Evolutionary conservation across 495 filamentous ascomycete genomes (phyloP).

Genomic region (Aspergillus conjunctus): DNA sequence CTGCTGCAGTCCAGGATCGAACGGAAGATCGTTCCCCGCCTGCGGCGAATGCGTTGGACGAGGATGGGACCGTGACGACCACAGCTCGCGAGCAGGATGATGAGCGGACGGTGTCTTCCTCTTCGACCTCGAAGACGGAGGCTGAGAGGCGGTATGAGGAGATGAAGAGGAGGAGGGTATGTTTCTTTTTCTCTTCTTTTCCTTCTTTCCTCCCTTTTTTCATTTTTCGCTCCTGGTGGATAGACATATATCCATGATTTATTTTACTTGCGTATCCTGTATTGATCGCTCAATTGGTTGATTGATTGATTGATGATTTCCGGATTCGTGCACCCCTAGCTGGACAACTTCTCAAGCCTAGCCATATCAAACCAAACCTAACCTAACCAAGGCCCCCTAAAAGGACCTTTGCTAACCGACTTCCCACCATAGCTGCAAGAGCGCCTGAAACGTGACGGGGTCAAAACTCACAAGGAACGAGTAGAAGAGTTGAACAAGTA

Average conservation of each 20-base stretch:
- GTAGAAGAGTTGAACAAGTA: slow-evolving; percentile 97
- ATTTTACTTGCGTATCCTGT: background rate
- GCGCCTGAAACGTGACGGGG: slow-evolving; percentile 75
- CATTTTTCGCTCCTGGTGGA: background rate
- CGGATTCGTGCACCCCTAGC: background rate
- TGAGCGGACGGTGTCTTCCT: background rate
- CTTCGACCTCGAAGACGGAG: slow-evolving; percentile 68
- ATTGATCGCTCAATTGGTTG: background rate
- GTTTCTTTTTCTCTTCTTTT: slow-evolving; percentile 33
- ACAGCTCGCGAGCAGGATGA: background rate
- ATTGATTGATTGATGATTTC: background rate
- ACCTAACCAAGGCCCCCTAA: background rate
- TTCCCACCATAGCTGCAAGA: slow-evolving; percentile 51
- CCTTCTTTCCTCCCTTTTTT: slow-evolving; percentile 1
- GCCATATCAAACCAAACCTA: too few relatives aligned
- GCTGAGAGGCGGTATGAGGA: slow-evolving; percentile 82
- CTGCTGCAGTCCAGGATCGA: slow-evolving; percentile 7
- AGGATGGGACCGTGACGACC: background rate
- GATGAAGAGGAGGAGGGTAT: slow-evolving; percentile 73
- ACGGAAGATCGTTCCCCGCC: slow-evolving; percentile 14
- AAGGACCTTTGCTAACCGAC: slow-evolving; percentile 9
- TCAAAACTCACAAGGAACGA: slow-evolving; percentile 95
- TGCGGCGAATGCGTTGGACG: background rate
- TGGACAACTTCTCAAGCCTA: slow-evolving; percentile 10
- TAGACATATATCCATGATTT: background rate